A percentile compares a stretch with the other conserved stretches of the same genome.
Conservation (phyloP, 345 rosid genomes). For the Balakata baccata region DNA sequence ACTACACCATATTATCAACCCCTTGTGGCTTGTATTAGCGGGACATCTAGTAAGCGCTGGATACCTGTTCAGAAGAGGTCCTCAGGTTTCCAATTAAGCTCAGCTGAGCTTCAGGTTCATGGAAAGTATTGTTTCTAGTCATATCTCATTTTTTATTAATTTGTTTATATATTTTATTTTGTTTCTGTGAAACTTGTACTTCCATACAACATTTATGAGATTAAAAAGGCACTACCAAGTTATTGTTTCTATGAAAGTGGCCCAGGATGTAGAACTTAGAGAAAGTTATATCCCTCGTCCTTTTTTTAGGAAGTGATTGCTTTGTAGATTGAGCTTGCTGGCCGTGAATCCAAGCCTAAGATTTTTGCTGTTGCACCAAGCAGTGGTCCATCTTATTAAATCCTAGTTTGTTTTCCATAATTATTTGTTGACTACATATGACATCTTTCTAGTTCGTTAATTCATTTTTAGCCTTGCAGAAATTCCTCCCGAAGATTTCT, state of each 20-base stretch:
- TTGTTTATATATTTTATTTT: slow-evolving; percentile 4
- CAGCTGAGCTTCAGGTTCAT: slow-evolving; percentile 64
- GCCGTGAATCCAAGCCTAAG: background rate
- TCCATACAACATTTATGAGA: background rate
- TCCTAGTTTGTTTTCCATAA: background rate
- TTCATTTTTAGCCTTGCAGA: slow-evolving; percentile 50
- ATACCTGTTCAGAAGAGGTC: slow-evolving; percentile 80
- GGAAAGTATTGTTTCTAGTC: slow-evolving; percentile 60
- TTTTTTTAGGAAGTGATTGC: background rate
- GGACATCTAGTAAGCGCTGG: slow-evolving; percentile 79
- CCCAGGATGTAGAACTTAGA: too few relatives aligned
- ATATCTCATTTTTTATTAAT: background rate
- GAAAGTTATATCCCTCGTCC: background rate
- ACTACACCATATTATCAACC: slow-evolving; percentile 66
- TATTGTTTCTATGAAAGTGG: background rate
- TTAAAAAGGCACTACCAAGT: background rate
- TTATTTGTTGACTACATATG: background rate
- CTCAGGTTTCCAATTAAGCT: slow-evolving; percentile 49
- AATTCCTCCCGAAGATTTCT: slow-evolving; percentile 66
- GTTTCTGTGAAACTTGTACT: background rate
- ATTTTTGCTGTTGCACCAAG: background rate
- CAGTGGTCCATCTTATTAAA: background rate
- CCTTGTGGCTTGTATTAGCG: slow-evolving; percentile 70
- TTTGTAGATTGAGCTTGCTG: background rate
- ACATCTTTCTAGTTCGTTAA: slow-evolving; percentile 17